These are phyloP conservation scores for Tylopilus sp. DNA, from an alignment of 768 basidiomycete genomes.

Conservation along the genomic window DNA sequence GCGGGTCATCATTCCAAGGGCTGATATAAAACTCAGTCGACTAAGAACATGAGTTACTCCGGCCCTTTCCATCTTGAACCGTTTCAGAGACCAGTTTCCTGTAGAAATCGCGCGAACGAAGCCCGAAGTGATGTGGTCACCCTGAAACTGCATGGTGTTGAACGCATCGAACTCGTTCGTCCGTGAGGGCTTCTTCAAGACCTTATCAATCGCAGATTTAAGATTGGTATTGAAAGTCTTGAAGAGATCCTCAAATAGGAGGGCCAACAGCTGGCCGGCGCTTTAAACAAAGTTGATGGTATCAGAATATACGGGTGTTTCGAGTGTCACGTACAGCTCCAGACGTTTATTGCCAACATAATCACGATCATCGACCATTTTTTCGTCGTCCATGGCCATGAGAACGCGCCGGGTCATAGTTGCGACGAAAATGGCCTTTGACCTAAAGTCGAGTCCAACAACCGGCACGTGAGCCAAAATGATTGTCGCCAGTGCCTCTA, in stretches of 20 bases:
- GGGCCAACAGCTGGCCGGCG: constrained; percentile 91
- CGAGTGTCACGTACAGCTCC: constrained; percentile 69
- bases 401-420: constrained; percentile 96
- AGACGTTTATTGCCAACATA: constrained; percentile 99
- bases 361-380: constrained; percentile 96
- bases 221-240: constrained; percentile 97
- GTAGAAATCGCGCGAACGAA: constrained; percentile 98
- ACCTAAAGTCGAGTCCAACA: constrained; percentile 78
- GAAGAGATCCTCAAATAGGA: constrained; percentile 97
- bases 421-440: constrained; percentile 95
- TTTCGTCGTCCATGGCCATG: constrained; percentile 95
- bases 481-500: constrained; percentile 96
- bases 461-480: constrained; percentile 96
- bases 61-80: constrained; percentile 99
- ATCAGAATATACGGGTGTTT: constrained; percentile 2
- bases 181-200: constrained; percentile 92
- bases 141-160: constrained; percentile 92
- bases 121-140: constrained; percentile 93
- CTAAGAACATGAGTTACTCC: constrained; percentile 98
- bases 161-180: constrained; percentile 93
- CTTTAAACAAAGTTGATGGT: constrained; percentile 43
- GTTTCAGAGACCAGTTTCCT: constrained; percentile 97
- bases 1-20: constrained; percentile 99
- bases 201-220: constrained; percentile 94
- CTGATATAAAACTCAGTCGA: constrained; percentile 93